Evolutionary conservation across 1,284 basidiomycete species (phyloP).

Genomic region (Microstroma glucosiphilum): DNA sequence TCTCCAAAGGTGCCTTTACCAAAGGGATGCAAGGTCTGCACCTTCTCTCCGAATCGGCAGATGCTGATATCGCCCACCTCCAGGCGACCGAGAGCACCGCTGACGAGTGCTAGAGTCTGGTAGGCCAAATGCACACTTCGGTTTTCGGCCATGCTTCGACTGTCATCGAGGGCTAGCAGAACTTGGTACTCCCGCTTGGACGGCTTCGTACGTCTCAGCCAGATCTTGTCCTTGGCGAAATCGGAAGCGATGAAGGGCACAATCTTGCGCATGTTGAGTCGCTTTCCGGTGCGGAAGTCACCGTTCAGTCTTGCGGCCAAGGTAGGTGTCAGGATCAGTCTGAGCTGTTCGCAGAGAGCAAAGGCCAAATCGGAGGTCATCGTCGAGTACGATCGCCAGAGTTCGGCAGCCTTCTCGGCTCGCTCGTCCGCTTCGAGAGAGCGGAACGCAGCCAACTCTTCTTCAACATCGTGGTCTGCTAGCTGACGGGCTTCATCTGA

Average conservation of each 20-base stretch:
- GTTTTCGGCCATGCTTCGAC: conserved; percentile 89
- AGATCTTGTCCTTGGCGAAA: conserved; percentile 99
- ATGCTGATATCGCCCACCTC: conserved; percentile 92
- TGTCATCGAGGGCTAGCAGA: conserved; percentile 89
- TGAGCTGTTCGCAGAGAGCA: conserved; percentile 72
- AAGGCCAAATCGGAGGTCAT: conserved; percentile 87
- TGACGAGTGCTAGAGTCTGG: conserved; percentile 85
- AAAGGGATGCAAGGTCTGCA: conserved; percentile 84
- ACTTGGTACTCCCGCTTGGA: conserved; percentile 94
- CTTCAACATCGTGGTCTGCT: conserved; percentile 40
- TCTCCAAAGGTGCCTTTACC: conserved; percentile 33
- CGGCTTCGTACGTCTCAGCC: conserved; percentile 89
- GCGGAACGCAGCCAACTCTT: conserved; percentile 54
- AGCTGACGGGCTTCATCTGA: conserved; percentile 33
- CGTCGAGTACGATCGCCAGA: conserved; percentile 85
- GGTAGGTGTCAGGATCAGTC: conserved; percentile 91
- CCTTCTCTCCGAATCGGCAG: conserved; percentile 78
- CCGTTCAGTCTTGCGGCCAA: conserved; percentile 88
- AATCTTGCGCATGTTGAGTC: conserved; percentile 98
- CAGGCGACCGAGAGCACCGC: conserved; percentile 80
- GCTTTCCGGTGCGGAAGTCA: conserved; percentile 95
- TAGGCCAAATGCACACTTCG: conserved; percentile 90
- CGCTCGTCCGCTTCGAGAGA: conserved; percentile 63
- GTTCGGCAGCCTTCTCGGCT: conserved; percentile 61
- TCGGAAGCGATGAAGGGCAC: conserved; percentile 97